These are phyloP conservation scores for Kodamaea fukazawae DNA, from an alignment of 805 yeast genomes.

Conservation along the genomic window DNA sequence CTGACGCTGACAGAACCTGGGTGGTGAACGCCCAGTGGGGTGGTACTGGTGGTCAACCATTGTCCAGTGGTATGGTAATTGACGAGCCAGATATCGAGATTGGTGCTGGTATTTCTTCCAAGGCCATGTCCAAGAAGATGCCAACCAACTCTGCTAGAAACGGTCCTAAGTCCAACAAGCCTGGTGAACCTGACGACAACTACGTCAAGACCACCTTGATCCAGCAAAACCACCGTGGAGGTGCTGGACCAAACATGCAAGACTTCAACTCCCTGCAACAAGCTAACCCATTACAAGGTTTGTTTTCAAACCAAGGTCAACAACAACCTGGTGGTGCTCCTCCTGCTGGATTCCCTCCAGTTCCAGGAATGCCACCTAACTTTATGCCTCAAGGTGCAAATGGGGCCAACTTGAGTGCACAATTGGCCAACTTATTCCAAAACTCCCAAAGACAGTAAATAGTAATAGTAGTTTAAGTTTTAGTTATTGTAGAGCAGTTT, in stretches of 20 bases:
- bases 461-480: neutral
- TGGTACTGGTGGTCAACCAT: slow-evolving; percentile 87
- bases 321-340: slow-evolving; percentile 7
- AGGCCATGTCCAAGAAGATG: slow-evolving; percentile 88
- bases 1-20: slow-evolving; percentile 95
- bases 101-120: slow-evolving; percentile 90
- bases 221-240: slow-evolving; percentile 16
- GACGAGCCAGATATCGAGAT: slow-evolving; percentile 98
- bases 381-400: slow-evolving; percentile 12
- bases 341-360: slow-evolving; percentile 7
- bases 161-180: slow-evolving; percentile 78
- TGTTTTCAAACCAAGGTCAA: slow-evolving; percentile 29
- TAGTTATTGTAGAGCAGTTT: neutral
- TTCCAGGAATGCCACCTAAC: slow-evolving; percentile 9
- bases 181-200: slow-evolving; percentile 52
- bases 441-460: slow-evolving; percentile 12
- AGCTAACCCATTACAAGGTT: slow-evolving; percentile 49
- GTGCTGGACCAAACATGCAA: slow-evolving; percentile 22
- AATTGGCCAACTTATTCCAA: slow-evolving; percentile 38
- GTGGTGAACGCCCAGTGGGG: slow-evolving; percentile 91
- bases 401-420: slow-evolving; percentile 36
- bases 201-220: slow-evolving; percentile 34
- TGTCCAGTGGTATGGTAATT: slow-evolving; percentile 74
- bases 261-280: slow-evolving; percentile 34
- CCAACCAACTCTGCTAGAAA: slow-evolving; percentile 84